Percentiles rank a stretch among this genome's conserved stretches.
phyloP scores from a whole-genome alignment of 73 alveolate genomes.

The Paramecium biaurelia region DNA sequence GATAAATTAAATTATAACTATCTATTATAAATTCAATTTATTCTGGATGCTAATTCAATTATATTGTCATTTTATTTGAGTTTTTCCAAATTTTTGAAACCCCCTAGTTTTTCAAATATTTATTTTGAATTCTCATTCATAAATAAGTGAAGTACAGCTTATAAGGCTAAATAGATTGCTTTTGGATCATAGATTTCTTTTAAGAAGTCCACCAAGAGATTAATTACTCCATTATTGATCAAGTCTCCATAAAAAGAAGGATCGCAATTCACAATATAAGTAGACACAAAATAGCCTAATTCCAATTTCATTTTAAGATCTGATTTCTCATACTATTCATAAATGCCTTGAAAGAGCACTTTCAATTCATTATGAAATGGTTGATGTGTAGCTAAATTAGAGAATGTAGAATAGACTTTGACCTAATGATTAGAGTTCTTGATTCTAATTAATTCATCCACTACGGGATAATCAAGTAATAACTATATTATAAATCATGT shows the following conservation, averaged over 20 bases:
- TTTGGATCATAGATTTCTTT: background rate
- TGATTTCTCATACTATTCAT: background rate
- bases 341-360: background rate
- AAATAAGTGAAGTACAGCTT: background rate
- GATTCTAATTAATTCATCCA: background rate
- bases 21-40: background rate
- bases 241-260: background rate
- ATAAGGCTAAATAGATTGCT: background rate
- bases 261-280: background rate
- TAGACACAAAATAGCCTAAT: background rate
- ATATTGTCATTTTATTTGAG: background rate
- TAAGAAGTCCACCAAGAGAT: background rate
- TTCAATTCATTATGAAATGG: background rate
- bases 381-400: background rate
- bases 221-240: background rate
- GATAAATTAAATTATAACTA: background rate
- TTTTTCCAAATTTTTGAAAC: background rate
- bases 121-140: background rate
- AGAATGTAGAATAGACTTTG: background rate
- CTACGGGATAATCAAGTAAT: background rate
- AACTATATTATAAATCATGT: background rate
- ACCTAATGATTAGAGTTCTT: background rate
- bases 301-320: conserved; percentile 31
- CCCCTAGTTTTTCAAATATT: background rate
- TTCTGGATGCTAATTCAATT: background rate